Evolutionary conservation across 169 alveolate species (phyloP).

Genomic region (Eimeria necatrix): DNA sequence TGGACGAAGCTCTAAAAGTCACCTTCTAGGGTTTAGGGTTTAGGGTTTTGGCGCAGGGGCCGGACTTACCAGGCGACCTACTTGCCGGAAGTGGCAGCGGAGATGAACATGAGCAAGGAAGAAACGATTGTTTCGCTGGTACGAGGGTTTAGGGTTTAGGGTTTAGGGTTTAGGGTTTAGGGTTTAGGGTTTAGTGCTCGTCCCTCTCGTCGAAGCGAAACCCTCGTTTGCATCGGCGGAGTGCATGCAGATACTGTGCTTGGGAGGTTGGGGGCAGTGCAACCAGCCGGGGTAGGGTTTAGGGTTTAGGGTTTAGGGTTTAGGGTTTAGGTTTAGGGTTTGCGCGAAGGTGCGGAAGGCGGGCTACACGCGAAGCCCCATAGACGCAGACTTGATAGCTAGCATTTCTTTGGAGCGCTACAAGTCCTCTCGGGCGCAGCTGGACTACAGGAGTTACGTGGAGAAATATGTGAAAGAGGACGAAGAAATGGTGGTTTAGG

Average conservation of each 20-base stretch:
- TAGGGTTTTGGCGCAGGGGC: not conserved
- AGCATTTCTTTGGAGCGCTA: not conserved
- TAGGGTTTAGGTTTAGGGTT: not conserved
- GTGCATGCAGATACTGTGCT: not conserved
- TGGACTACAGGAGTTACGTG: not conserved
- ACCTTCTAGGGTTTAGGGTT: too few species aligned
- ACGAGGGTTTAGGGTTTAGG: not conserved
- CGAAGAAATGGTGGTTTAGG: too few species aligned
- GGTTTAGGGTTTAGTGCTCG: not conserved
- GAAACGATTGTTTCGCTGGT: conserved; percentile 31
- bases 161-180: not conserved
- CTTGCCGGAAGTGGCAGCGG: conserved; percentile 46
- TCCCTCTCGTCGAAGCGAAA: not conserved
- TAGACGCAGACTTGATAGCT: not conserved
- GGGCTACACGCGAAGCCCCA: not conserved
- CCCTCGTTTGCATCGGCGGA: not conserved
- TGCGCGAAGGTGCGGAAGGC: not conserved
- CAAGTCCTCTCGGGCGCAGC: not conserved
- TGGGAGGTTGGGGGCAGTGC: not conserved
- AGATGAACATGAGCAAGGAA: conserved; percentile 35
- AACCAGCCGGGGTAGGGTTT: not conserved
- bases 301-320: not conserved
- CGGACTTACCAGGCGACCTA: conserved; percentile 29
- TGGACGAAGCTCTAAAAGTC: too few species aligned
- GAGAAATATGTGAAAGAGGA: not conserved